phyloP scores from a whole-genome alignment of 148 eudicot genomes.

The Dysphania ambrosioides region DNA sequence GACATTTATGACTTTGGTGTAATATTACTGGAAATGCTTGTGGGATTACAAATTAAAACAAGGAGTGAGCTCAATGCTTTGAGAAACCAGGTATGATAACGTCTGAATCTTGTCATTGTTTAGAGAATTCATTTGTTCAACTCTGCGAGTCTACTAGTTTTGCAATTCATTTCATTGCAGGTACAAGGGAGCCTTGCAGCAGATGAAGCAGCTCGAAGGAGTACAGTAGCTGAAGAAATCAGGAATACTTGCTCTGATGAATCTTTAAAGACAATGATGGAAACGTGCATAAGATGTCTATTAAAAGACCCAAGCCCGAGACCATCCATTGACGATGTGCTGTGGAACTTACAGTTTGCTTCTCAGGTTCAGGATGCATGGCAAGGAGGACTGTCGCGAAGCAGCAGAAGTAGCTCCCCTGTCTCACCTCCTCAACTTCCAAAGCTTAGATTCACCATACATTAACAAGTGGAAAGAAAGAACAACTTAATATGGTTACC shows the following conservation, averaged over 20 bases:
- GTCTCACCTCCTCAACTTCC: constrained; percentile 40
- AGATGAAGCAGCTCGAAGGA: constrained; percentile 53
- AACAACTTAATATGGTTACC: not conserved
- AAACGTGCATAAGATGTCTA: constrained; percentile 65
- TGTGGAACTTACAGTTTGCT: constrained; percentile 96
- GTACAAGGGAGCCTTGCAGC: constrained; percentile 45
- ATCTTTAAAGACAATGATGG: constrained; percentile 78
- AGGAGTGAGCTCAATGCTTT: constrained; percentile 45
- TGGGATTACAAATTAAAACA: constrained; percentile 53
- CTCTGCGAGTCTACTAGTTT: not conserved
- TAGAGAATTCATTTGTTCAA: not conserved
- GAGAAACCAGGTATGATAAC: constrained; percentile 51
- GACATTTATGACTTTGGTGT: constrained; percentile 83
- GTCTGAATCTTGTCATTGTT: not conserved
- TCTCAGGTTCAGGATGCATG: constrained; percentile 91
- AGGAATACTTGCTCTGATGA: constrained; percentile 50
- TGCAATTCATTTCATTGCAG: constrained; percentile 27
- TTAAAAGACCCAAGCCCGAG: constrained; percentile 49
- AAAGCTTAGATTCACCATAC: constrained; percentile 24
- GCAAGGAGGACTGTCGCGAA: constrained; percentile 47
- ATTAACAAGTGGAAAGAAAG: not conserved
- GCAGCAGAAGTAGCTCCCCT: constrained; percentile 45
- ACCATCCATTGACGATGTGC: constrained; percentile 82
- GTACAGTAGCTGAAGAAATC: constrained; percentile 53
- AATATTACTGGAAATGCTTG: constrained; percentile 64